phyloP scores from a whole-genome alignment of 116 monocot genomes.

The Cymodocea nodosa region DNA sequence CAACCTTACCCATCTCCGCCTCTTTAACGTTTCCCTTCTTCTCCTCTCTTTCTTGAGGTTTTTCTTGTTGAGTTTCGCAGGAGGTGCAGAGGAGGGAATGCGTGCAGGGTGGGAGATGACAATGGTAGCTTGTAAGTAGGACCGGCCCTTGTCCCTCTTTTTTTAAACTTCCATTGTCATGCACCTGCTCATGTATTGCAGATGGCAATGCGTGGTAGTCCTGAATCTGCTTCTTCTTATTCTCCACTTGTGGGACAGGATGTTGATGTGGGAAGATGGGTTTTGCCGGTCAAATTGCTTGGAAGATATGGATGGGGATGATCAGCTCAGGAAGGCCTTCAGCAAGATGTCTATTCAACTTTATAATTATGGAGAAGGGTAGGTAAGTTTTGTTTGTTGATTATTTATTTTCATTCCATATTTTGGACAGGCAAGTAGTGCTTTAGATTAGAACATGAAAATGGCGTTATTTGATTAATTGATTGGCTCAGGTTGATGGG shows the following conservation, averaged over 20 bases:
- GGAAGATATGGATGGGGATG: slow-evolving; percentile 83
- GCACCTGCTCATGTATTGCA: too few species aligned
- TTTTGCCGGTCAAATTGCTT: slow-evolving; percentile 77
- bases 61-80: slow-evolving; percentile 15
- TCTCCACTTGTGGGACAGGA: too few species aligned
- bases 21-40: neutral
- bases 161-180: too few species aligned
- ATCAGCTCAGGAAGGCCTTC: slow-evolving; percentile 78
- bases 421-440: neutral
- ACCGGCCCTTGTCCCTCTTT: neutral
- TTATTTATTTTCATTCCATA: neutral
- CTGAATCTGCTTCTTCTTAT: too few species aligned
- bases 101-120: slow-evolving; percentile 98
- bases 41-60: neutral
- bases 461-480: slow-evolving; percentile 5
- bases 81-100: slow-evolving; percentile 89
- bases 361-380: slow-evolving; percentile 99
- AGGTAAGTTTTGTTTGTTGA: slow-evolving; percentile 40
- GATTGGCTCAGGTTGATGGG: slow-evolving; percentile 76
- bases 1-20: neutral
- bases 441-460: neutral
- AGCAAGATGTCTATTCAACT: slow-evolving; percentile 99
- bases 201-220: too few species aligned
- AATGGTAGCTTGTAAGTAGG: slow-evolving; percentile 85
- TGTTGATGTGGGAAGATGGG: slow-evolving; percentile 99